phyloP scores from a whole-genome alignment of 208 protist genomes.

The Trypanosoma vivax region DNA sequence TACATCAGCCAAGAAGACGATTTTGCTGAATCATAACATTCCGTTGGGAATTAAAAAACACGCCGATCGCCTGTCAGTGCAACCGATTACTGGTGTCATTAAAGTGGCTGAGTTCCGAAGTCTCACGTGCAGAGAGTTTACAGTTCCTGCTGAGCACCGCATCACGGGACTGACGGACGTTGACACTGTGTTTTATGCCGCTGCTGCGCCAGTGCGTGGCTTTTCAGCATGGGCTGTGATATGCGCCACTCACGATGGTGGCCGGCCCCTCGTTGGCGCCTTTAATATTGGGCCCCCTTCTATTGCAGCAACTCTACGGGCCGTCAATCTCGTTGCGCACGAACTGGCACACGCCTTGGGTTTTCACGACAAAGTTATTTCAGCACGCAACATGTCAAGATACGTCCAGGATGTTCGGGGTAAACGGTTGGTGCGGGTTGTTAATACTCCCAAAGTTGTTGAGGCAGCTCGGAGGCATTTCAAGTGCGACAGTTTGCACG shows the following conservation, averaged over 20 bases:
- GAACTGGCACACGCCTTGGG: constrained; percentile 13
- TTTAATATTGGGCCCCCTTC: constrained; percentile 5
- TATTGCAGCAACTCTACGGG: background rate
- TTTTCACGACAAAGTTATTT: constrained; percentile 7
- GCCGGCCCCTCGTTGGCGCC: constrained; percentile 8
- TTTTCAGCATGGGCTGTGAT: background rate
- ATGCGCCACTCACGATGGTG: background rate
- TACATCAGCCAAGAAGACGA: constrained; percentile 11
- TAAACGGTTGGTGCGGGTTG: too few species aligned
- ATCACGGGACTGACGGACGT: constrained; percentile 5
- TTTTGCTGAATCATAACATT: constrained; percentile 8
- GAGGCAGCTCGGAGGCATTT: constrained; percentile 45
- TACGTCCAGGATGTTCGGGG: background rate
- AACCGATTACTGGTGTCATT: background rate
- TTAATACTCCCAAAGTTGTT: too few species aligned
- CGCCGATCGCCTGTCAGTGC: constrained; percentile 10
- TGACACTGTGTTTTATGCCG: constrained; percentile 24
- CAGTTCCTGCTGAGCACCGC: background rate
- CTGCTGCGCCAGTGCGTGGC: constrained; percentile 16
- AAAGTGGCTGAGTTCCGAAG: background rate
- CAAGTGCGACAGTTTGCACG: constrained; percentile 37
- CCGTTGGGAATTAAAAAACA: constrained; percentile 10
- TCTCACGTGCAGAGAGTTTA: background rate
- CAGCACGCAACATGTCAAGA: background rate
- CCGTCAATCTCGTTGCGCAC: constrained; percentile 2